These are phyloP conservation scores for Chrysanthemum lavandulifolium DNA, from an alignment of 129 eudicot genomes.

Conservation along the genomic window DNA sequence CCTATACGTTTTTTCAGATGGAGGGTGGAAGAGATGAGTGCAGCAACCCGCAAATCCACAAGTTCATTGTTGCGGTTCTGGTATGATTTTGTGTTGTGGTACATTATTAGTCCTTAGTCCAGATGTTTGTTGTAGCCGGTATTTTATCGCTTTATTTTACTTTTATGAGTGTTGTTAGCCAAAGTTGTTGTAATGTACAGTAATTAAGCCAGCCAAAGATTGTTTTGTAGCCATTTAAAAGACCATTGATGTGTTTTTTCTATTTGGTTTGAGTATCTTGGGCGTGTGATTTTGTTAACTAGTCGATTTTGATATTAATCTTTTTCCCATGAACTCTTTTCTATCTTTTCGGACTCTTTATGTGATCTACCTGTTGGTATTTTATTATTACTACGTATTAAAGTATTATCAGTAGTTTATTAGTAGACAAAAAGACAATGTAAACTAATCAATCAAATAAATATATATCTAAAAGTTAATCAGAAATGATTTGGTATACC, in stretches of 20 bases:
- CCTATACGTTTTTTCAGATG: constrained; percentile 42
- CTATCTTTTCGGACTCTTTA: constrained; percentile 18
- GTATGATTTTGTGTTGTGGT: constrained; percentile 21
- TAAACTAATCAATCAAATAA: constrained; percentile 7
- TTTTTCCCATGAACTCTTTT: not conserved
- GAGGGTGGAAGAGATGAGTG: constrained; percentile 81
- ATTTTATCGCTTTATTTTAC: constrained; percentile 20
- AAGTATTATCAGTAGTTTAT: not conserved
- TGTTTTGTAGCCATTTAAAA: constrained; percentile 35
- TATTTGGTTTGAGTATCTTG: constrained; percentile 32
- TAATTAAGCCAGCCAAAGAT: constrained; percentile 31
- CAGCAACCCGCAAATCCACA: not conserved
- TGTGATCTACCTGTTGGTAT: constrained; percentile 5
- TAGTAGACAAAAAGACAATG: not conserved
- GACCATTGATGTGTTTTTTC: constrained; percentile 21
- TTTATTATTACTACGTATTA: not conserved
- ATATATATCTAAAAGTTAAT: not conserved
- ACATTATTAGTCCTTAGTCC: constrained; percentile 21
- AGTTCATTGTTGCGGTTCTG: constrained; percentile 23
- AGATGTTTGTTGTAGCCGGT: constrained; percentile 38
- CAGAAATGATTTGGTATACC: not conserved
- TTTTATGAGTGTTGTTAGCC: constrained; percentile 26
- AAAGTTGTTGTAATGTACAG: constrained; percentile 53
- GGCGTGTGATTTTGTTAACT: constrained; percentile 23
- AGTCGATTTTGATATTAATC: constrained; percentile 11